phyloP scores from a whole-genome alignment of 345 rosid species.

The Atalantia buxifolia region DNA sequence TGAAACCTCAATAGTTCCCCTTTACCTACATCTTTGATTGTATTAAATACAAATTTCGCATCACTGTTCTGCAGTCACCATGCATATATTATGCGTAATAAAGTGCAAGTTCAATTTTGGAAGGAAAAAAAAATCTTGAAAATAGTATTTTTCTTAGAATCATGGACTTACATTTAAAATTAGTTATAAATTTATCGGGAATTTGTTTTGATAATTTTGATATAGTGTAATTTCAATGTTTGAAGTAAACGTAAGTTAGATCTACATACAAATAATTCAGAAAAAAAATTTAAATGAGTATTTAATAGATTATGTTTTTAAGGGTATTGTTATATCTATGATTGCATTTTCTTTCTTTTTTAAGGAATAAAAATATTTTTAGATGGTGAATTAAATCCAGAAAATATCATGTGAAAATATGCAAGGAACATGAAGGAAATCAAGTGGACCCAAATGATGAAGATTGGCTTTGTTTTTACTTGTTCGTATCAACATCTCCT shows the following conservation, averaged over 20 bases:
- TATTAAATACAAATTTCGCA: background rate
- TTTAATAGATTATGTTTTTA: no score
- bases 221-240: no score
- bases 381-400: background rate
- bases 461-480: conserved; percentile 24
- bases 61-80: background rate
- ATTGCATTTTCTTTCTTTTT: background rate
- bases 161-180: no score
- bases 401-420: background rate
- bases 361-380: background rate
- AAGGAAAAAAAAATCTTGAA: no score
- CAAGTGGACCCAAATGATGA: conserved; percentile 26
- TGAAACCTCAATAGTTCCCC: background rate
- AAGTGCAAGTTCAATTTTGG: no score
- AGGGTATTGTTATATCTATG: no score
- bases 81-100: background rate
- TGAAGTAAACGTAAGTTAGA: no score
- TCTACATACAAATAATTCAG: no score
- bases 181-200: no score
- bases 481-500: conserved; percentile 15
- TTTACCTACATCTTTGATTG: background rate
- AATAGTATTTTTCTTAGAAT: no score
- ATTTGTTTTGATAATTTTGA: no score
- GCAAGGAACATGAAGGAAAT: background rate
- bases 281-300: no score